Evolutionary conservation across 2,329 filamentous ascomycete species (phyloP), one percentile per base, ranked within the genome.

Genomic region (Shiraia sp.): DNA sequence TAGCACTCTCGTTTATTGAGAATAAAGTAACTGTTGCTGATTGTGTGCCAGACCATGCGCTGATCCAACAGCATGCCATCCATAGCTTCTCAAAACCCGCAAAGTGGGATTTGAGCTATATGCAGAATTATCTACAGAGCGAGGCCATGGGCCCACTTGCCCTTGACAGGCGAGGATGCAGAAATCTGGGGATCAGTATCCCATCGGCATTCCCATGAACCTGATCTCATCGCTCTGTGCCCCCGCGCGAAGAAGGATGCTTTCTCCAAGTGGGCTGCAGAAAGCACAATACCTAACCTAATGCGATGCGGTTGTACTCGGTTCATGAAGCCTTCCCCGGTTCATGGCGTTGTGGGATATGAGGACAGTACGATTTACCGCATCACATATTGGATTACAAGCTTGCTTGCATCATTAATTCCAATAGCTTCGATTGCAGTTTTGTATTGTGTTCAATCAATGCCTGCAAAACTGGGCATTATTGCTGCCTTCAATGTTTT

Each of bases 401-500:
- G 35, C 10, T 49, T 57, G 3, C 4, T 62, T 1, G 61, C 58
- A 5, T 53, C 57, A 0, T 26, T 61, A 2, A 32, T 63, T 1
- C 55, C 57, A 2, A 52, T 63, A 13, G 39, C 46, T 2, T 59
- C 52, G 0, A 63, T 65, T 4, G 26, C 46, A 1, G 42, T 59
- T 0, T 31, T 63, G 2, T 28, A 43, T 1, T 32, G 25, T 9
- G 32, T 65, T 2, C 15, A 51, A 3, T 48, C 48, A 0, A 42
- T 52, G 12, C 37, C 32, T 5, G 38, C 36, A 6, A 42, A 45
- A 15, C 41, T 63, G 1, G 47, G 34, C 2, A 40, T 45, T 2
- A 61, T 61, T 29, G 57, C 45, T 1, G 49, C 15, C 0, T 63
- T 63, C 42, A 63, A 60, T 29, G 31, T 58, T 2, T n/a, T 56